Evolutionary conservation across 176 grass and related monocot species (phyloP).

Genomic region (Chrysopogon serrulatus): DNA sequence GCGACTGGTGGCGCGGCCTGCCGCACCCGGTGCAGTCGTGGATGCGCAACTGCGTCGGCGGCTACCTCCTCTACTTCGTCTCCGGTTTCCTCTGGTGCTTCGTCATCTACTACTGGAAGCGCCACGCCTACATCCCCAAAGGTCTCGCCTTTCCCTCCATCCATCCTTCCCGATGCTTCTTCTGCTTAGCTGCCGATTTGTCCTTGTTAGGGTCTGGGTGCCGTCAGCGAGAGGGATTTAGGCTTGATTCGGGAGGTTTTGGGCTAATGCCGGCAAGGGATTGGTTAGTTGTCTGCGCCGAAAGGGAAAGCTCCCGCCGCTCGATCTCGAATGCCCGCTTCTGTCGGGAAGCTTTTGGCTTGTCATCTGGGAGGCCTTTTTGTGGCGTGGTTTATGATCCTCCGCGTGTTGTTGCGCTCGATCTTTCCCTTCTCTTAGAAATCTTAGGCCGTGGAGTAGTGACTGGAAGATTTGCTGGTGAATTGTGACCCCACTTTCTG

Average conservation of each 20-base stretch:
- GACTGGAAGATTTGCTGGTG: not conserved
- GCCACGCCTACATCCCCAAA: conserved; percentile 86
- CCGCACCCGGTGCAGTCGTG: conserved; percentile 79
- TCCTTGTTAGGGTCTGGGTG: not conserved
- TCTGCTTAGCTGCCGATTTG: not conserved
- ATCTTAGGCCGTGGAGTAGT: not conserved
- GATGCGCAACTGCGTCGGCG: conserved; percentile 88
- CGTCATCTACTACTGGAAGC: conserved; percentile 96
- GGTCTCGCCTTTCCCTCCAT: conserved; percentile 27
- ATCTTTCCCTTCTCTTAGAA: not conserved
- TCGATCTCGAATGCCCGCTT: not conserved
- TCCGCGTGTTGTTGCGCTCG: not conserved
- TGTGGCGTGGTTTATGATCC: not conserved
- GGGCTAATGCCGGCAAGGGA: not conserved
- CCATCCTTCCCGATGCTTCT: not conserved
- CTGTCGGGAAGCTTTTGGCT: not conserved
- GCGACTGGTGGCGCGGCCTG: conserved; percentile 61
- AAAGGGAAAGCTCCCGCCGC: not conserved
- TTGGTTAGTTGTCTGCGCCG: not conserved
- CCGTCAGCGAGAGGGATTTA: not conserved
- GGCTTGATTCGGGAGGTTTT: not conserved
- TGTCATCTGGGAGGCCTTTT: not conserved
- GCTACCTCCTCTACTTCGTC: conserved; percentile 60
- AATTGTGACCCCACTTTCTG: not conserved
- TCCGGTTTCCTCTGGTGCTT: conserved; percentile 93